Conservation (phyloP, 352 stramenopile species). For the Globisporangium carolinianum region DNA sequence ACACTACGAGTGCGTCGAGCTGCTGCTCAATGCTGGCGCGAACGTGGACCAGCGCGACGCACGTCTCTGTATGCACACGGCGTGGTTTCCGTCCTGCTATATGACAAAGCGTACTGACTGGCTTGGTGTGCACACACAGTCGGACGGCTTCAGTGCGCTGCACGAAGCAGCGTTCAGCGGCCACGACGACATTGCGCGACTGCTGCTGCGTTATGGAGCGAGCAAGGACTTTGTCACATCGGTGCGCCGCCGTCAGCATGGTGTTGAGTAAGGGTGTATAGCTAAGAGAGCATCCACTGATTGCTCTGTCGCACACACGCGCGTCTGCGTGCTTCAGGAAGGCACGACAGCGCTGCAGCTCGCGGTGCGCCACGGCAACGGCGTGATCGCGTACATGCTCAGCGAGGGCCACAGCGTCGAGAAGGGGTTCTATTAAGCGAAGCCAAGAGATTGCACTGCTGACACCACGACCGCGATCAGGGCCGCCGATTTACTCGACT, state of each 20-base stretch:
- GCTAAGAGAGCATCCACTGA: no score
- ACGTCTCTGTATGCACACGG: background rate
- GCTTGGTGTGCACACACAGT: conserved; percentile 14
- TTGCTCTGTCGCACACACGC: background rate
- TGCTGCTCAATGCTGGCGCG: conserved; percentile 39
- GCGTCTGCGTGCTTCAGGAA: conserved; percentile 24
- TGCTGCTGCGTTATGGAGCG: conserved; percentile 41
- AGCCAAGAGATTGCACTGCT: no score
- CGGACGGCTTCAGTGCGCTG: conserved; percentile 59
- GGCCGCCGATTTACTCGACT: no score
- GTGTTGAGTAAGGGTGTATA: no score
- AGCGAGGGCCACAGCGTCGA: conserved; percentile 41
- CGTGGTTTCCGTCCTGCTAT: background rate
- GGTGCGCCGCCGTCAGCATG: conserved; percentile 14
- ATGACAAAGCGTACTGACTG: background rate
- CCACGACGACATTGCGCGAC: conserved; percentile 49
- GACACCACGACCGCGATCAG: no score
- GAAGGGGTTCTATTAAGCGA: conserved; percentile 50
- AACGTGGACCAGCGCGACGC: conserved; percentile 65
- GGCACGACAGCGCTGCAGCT: conserved; percentile 57
- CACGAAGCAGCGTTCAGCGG: conserved; percentile 63
- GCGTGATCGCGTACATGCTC: conserved; percentile 53
- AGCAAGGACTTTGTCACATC: conserved; percentile 53
- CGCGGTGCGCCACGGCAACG: conserved; percentile 57
- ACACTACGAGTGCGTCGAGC: conserved; percentile 39